These are phyloP conservation scores for Aspergillus calidoustus DNA, from an alignment of 2,329 filamentous ascomycete genomes.

Conservation along the genomic window DNA sequence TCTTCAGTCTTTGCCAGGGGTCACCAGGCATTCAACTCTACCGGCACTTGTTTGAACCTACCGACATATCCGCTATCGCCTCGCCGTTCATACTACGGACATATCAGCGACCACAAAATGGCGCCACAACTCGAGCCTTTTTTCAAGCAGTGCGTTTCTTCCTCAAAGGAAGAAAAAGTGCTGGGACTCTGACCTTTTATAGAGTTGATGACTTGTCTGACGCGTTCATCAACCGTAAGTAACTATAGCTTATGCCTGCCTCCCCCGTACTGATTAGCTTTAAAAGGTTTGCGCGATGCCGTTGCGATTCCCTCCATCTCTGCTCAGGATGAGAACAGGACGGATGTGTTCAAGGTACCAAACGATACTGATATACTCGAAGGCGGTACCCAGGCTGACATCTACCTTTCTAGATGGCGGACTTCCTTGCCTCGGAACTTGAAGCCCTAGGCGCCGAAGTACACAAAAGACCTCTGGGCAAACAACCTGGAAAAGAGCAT, in stretches of 20 bases:
- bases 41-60: slow-evolving; percentile 7
- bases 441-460: slow-evolving; percentile 82
- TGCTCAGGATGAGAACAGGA: slow-evolving; percentile 83
- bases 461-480: slow-evolving; percentile 83
- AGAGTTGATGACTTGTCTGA: slow-evolving; percentile 76
- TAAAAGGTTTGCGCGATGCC: slow-evolving; percentile 72
- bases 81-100: slow-evolving; percentile 49
- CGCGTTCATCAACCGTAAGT: slow-evolving; percentile 79
- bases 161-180: background rate
- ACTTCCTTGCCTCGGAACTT: slow-evolving; percentile 85
- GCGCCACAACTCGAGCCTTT: slow-evolving; percentile 87
- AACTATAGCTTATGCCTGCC: slow-evolving; percentile 3
- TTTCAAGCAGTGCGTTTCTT: slow-evolving; percentile 71
- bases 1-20: slow-evolving; percentile 11
- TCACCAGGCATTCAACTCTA: slow-evolving; percentile 10
- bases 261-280: slow-evolving; percentile 13
- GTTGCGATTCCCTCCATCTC: slow-evolving; percentile 97
- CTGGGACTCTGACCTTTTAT: slow-evolving; percentile 6
- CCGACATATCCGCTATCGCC: slow-evolving; percentile 18
- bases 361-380: background rate
- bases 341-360: slow-evolving; percentile 80
- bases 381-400: slow-evolving; percentile 1
- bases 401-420: slow-evolving; percentile 69
- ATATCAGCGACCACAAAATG: slow-evolving; percentile 67
- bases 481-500: slow-evolving; percentile 87